Evolutionary conservation across 202 grass and related monocot species (phyloP).

Genomic region (Carex arenaria): DNA sequence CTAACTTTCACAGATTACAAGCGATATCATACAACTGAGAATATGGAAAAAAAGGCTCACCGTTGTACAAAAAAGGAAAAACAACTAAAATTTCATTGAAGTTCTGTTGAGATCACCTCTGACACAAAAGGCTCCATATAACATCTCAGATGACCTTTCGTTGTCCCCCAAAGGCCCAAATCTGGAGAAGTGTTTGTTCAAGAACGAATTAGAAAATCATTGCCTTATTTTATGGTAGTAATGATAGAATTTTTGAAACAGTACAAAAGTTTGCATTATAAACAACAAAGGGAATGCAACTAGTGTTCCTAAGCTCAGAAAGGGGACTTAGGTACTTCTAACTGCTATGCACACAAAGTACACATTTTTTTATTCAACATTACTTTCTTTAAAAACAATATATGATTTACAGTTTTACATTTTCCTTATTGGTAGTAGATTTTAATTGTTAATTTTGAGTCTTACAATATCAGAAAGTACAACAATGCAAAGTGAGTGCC

Average conservation of each 20-base stretch:
- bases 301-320: too few species aligned
- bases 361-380: background rate
- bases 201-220: background rate
- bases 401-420: too few species aligned
- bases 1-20: background rate
- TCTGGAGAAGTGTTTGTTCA: constrained; percentile 43
- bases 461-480: too few species aligned
- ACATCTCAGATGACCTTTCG: constrained; percentile 82
- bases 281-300: background rate
- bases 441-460: too few species aligned
- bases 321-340: background rate
- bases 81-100: constrained; percentile 3
- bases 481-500: too few species aligned
- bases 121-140: constrained; percentile 3
- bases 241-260: background rate
- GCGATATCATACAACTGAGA: background rate
- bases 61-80: constrained; percentile 40
- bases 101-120: background rate
- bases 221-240: background rate
- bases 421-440: too few species aligned
- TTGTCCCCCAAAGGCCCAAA: constrained; percentile 94
- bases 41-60: constrained; percentile 22
- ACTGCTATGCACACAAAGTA: background rate
- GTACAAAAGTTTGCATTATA: background rate
- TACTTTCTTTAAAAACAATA: too few species aligned